Base-by-base conservation (phyloP, 495 filamentous ascomycete species). In the Daldinia decipiens region DNA sequence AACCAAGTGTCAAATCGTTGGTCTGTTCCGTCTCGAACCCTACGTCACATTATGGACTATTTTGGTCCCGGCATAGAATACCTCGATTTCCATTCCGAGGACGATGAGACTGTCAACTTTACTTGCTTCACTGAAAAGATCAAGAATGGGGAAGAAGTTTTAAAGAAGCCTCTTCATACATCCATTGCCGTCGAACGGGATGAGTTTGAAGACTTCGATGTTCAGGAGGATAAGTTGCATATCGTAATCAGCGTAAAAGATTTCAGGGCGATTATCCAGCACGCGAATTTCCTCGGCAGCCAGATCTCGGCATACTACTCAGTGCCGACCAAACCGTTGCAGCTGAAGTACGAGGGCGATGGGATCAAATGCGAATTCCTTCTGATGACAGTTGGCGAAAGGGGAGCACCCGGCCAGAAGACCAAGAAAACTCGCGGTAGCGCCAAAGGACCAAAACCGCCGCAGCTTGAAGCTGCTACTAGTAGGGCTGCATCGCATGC, bases 111-210 rank as follows among this genome's bases (percentile, higher is more conserved):
- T 15, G 80, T 85, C 26, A 89, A 91, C 52, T 97, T 99, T 71
- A 98, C 93, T 1, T 98, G 94, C 77, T 98, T 95, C 74, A 98
- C 95, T 1, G 95, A 97, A 72, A 97, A 95, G 77, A 87, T 94
- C 39, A 87, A 86, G 57, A 90, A 91, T 63, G 93, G 92, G 11
- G 95, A 92, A 94, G 94, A 97, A 72, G 88, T 97, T 32, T 85
- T 99, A 50, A 97, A 97, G 79, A 92, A 97, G 78, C 95, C 95
- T 2, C 86, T 99, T 15, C 93, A 97, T 64, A 99, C 95, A 5
- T 93, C 92, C 13, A 92, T 99, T 32, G 88, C 94, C 4, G 86
- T 97, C 21, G 92, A 96, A 71, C 91, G 89, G 64, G 84, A 88
- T 47, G 94, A 98, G 72, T 99, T 98, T 75, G 90, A 95, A 31